Base-by-base conservation (phyloP, 2,329 filamentous ascomycete genomes). In the Fusarium verticillioides region DNA sequence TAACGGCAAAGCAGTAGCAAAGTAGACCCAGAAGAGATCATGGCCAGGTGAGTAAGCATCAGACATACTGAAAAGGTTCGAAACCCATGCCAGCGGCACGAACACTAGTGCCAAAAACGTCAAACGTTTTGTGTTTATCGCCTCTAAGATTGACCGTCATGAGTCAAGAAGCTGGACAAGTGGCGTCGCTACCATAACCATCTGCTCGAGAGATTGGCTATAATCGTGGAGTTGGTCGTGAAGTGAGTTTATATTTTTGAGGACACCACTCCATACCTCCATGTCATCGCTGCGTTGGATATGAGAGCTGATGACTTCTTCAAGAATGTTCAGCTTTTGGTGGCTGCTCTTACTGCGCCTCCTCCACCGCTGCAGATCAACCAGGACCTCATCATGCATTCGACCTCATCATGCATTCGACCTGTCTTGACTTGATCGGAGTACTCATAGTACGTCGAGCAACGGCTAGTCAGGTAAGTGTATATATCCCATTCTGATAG, bases 241-340 rank as follows among this genome's bases (percentile, higher is more conserved):
- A 2, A 68, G 9, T 4, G 9, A 62, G 3, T 28, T 12, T 0
- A 56, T 43, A 4, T 68, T 63, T 0, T 37, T 54, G 0, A 49
- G 37, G 1, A 47, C 6, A 1, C 34, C 7, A 0, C 0, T 13
- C 64, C 64, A 65, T 5, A 9, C 10, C 3, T 23, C n/a, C 2
- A 7, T 23, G 1, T 46, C 8, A 2, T 39, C 23, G 0, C 32
- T 5, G 0, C 28, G 10, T 0, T 30, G 9, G 0, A 26, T n/a
- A 16, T 40, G 34, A 0, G 11, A 37, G 4, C 16, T 18, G 1
- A 60, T 10, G 1, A 49, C 43, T 0, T 44, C 54, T 0, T n/a
- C 1, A 0, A 68, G 26, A 0, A 56, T 11, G 1, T 0, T 9
- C 0, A 68, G 32, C 0, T 60, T 60, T 0, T 28, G 37, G 6